Base-by-base conservation (phyloP, 1,284 basidiomycete species). In the Boletus semigastroideus region DNA sequence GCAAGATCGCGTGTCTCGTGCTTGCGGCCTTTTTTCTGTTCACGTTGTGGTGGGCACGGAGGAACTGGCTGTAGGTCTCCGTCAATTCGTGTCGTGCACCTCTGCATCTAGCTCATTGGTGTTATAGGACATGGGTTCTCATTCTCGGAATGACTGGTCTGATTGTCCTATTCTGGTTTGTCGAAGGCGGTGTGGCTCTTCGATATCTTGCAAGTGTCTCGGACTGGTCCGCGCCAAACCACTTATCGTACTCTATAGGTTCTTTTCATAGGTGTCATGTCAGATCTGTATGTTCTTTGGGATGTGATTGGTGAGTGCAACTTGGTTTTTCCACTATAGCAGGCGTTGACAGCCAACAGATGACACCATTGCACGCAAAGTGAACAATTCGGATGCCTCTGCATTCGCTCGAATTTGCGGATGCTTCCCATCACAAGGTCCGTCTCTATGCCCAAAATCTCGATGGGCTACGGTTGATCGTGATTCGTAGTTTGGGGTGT, bases 221-320 rank as follows among this genome's bases (percentile, higher is more conserved):
- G 17, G 13, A 38, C 36, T 28, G 16, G 20, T 43, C 20, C 11
- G 17, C n/a, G 14, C 14, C 14, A 8, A 17, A 17, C 22, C 12
- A 13, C 20, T 46, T 27, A 45, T 41, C 17, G 1, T 20, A 14
- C 37, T n/a, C 5, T 48, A 70, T 64, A 95, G 81, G 80, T 98
- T 20, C 74, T 98, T 11, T 98, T 98, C 71, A 84, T 97, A 49
- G 95, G 94, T n/a, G 91, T 95, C 58, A 95, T 95, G 93, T 91
- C 86, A 9, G 90, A 90, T 68, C 77, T 96, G 71, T 95, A 96
- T 64, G 83, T 82, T 38, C 75, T 87, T 16, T 95, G 92, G 90
- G 92, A 95, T 63, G 86, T 95, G 51, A 77, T 93, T 49, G 90
- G 91, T 83, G 59, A 48, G 79, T 67, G 14, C 39, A 38, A 7